Evolutionary conservation across 1,139 yeast genomes (phyloP).

Genomic region (Lodderomyces metapsilosis): DNA sequence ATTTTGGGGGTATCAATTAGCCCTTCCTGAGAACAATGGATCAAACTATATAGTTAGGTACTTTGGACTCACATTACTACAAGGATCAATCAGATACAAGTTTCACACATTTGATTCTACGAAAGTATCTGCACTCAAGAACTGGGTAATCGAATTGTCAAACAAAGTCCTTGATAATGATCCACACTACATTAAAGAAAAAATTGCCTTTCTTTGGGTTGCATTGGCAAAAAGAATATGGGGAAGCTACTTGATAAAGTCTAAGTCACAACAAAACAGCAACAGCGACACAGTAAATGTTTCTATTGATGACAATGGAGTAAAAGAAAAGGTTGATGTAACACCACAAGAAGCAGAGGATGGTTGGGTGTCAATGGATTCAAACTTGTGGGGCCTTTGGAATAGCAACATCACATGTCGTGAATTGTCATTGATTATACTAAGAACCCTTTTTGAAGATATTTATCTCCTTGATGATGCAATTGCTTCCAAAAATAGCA

Average conservation of each 20-base stretch:
- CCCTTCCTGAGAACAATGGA: conserved; percentile 58
- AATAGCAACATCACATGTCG: conserved; percentile 57
- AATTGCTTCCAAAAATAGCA: conserved; percentile 76
- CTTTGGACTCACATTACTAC: conserved; percentile 80
- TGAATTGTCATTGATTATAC: conserved; percentile 73
- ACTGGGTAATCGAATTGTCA: conserved; percentile 82
- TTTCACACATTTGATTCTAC: conserved; percentile 56
- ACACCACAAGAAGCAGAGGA: conserved; percentile 47
- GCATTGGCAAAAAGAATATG: conserved; percentile 89
- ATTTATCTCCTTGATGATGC: conserved; percentile 91
- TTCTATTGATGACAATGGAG: neutral
- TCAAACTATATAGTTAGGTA: conserved; percentile 77
- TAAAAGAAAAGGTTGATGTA: conserved; percentile 3
- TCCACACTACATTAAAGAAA: conserved; percentile 89
- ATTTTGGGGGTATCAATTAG: conserved; percentile 87
- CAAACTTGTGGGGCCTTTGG: conserved; percentile 75
- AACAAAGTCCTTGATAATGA: conserved; percentile 58
- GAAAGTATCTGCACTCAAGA: conserved; percentile 68
- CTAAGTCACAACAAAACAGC: conserved; percentile 9
- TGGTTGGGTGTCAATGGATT: conserved; percentile 93
- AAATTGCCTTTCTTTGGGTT: conserved; percentile 88
- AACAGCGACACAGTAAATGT: no score
- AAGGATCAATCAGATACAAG: conserved; percentile 63
- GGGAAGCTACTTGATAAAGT: conserved; percentile 59
- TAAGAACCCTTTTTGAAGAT: conserved; percentile 89